Percentiles rank a stretch among this genome's conserved stretches.
Evolutionary conservation across 495 filamentous ascomycete genomes (phyloP).

Genomic region (Daldinia childiae): DNA sequence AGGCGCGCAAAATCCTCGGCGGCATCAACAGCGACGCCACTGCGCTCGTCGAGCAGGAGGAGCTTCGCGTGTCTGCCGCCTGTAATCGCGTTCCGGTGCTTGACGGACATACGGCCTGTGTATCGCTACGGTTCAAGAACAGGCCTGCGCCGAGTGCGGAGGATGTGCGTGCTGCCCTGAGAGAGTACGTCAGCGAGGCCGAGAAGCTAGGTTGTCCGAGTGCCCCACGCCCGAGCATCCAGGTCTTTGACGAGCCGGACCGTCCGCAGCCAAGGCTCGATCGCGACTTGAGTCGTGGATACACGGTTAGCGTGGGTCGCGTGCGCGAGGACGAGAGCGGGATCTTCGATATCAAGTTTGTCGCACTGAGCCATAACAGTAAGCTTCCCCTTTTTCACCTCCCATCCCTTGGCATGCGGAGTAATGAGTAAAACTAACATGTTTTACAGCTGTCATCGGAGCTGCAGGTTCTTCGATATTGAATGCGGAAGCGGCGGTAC

Average conservation of each 20-base stretch:
- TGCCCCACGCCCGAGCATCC: constrained; percentile 75
- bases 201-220: constrained; percentile 79
- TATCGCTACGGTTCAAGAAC: constrained; percentile 77
- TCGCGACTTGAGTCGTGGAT: constrained; percentile 76
- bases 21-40: constrained; percentile 69
- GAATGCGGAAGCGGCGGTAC: constrained; percentile 90
- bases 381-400: constrained; percentile 46
- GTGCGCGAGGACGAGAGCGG: constrained; percentile 77
- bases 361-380: constrained; percentile 86
- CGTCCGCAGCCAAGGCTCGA: constrained; percentile 87
- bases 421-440: constrained; percentile 8
- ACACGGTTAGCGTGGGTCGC: constrained; percentile 83
- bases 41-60: constrained; percentile 69
- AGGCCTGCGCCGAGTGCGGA: constrained; percentile 64
- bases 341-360: constrained; percentile 85
- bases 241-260: constrained; percentile 81
- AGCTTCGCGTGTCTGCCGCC: constrained; percentile 75
- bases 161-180: constrained; percentile 73
- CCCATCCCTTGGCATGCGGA: background rate
- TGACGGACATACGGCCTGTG: constrained; percentile 86
- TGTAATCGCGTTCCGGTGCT: constrained; percentile 86
- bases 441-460: constrained; percentile 77
- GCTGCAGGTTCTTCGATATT: constrained; percentile 94
- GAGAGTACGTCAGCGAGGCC: constrained; percentile 77
- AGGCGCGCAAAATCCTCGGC: constrained; percentile 87